A percentile compares a stretch with the other conserved stretches of the same genome.
These are phyloP conservation scores for Xylariales sp. DNA, from an alignment of 2,329 filamentous ascomycete genomes.

Conservation along the genomic window DNA sequence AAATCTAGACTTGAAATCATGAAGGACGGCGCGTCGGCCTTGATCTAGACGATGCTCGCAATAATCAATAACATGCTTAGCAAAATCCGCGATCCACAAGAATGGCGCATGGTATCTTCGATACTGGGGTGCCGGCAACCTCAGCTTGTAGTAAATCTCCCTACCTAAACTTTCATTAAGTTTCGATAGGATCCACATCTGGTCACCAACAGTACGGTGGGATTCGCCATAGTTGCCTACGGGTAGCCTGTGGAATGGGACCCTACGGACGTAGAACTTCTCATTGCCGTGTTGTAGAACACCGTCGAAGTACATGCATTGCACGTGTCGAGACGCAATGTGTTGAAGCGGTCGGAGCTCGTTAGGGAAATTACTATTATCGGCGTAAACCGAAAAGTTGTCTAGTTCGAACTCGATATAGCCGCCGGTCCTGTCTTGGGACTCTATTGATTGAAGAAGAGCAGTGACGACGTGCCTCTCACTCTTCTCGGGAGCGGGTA, in stretches of 20 bases:
- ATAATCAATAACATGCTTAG: conserved; percentile 79
- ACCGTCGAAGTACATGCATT: conserved; percentile 68
- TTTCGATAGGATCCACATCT: conserved; percentile 73
- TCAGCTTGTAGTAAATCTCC: conserved; percentile 73
- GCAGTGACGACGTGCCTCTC: conserved; percentile 51
- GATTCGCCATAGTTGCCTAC: conserved; percentile 73
- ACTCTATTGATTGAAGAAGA: conserved; percentile 43
- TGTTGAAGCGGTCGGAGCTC: conserved; percentile 69
- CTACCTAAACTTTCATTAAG: conserved; percentile 52
- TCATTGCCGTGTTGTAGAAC: conserved; percentile 59
- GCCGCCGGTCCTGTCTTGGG: conserved; percentile 40
- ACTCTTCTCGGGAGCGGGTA: conserved; percentile 40
- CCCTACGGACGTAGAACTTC: conserved; percentile 63
- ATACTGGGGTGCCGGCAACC: conserved; percentile 69
- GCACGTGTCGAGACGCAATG: conserved; percentile 55
- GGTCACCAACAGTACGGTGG: conserved; percentile 59
- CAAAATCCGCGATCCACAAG: conserved; percentile 76
- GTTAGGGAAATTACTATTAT: conserved; percentile 50
- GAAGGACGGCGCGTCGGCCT: conserved; percentile 58
- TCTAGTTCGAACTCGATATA: conserved; percentile 65
- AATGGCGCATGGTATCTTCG: conserved; percentile 70
- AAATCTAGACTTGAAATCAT: conserved; percentile 70
- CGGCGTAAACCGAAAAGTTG: conserved; percentile 68
- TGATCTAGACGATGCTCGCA: conserved; percentile 54
- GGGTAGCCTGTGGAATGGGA: conserved; percentile 69